A percentile compares a stretch with the other conserved stretches of the same genome.
phyloP scores from a whole-genome alignment of 208 protist genomes.

The Trypanosomatidae sp. region DNA sequence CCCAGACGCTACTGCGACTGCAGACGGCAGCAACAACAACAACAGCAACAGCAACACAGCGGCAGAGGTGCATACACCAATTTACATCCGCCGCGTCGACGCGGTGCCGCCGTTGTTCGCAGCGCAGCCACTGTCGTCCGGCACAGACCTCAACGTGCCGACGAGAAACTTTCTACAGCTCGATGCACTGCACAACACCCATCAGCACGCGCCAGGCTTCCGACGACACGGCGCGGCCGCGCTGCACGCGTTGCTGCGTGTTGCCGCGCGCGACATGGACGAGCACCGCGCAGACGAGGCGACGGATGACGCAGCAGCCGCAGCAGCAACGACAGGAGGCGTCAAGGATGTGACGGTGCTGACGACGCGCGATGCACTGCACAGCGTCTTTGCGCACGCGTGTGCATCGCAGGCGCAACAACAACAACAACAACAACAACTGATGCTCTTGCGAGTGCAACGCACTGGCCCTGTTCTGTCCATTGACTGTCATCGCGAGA shows the following conservation, averaged over 20 bases:
- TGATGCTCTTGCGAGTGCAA: slow-evolving; percentile 38
- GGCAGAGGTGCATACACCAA: slow-evolving; percentile 13
- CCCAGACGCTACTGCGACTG: no score
- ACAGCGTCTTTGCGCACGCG: slow-evolving; percentile 44
- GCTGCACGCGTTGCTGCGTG: slow-evolving; percentile 38
- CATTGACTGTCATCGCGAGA: slow-evolving; percentile 28
- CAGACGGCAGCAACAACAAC: slow-evolving; percentile 4
- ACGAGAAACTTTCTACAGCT: slow-evolving; percentile 60
- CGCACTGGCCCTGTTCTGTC: slow-evolving; percentile 54
- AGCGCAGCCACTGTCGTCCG: slow-evolving; percentile 17
- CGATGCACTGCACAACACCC: slow-evolving; percentile 50
- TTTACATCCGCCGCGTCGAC: slow-evolving; percentile 51
- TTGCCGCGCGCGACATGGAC: no score
- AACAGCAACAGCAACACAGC: not conserved
- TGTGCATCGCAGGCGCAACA: no score
- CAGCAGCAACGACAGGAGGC: no score
- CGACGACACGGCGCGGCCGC: slow-evolving; percentile 38
- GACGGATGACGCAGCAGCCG: no score
- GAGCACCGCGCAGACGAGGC: no score
- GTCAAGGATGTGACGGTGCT: slow-evolving; percentile 40
- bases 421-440: no score
- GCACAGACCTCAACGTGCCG: slow-evolving; percentile 59
- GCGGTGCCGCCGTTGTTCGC: slow-evolving; percentile 49
- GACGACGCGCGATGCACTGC: slow-evolving; percentile 57
- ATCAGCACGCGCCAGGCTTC: slow-evolving; percentile 73